Base-by-base conservation (phyloP, 2,329 filamentous ascomycete species). In the Pyrenophora tritici-repentis region DNA sequence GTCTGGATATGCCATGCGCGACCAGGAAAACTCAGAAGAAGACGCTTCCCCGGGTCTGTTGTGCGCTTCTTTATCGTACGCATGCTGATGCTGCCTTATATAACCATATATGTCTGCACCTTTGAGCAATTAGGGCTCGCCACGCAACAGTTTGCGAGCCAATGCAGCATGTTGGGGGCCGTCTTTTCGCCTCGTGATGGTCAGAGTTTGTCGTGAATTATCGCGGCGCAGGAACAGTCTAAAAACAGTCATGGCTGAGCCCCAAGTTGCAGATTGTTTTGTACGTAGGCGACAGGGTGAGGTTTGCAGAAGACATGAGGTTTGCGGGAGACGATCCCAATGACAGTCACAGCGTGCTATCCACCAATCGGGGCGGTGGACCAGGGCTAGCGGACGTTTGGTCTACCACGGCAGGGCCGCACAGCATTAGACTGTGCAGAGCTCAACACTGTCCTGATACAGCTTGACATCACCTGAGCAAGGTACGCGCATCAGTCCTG, bases 321-420 rank as follows among this genome's bases (percentile, higher is more conserved):
- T 62, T 41, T 47, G 36, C 13, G 39, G 22, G 36, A 43, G 32
- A 36, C 35, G 20, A 44, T 43, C 42, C 22, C 41, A 24, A 41
- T 46, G 47, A 44, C 22, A 52, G 16, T 51, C 42, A 45, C 52
- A 39, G 36, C 41, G 31, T 38, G 26, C 16, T n/a, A 29, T 50
- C 16, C 16, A 18, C 61, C 56, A 61, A 60, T 63, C 44, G 50
- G 24, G 49, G 13, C 10, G 24, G 31, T 20, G 33, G 40, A 14
- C 40, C 40, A 47, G 37, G 47, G 20, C 42, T 56, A 53, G 47
- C 33, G 37, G 31, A 50, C 41, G 22, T 50, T 47, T 41, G 18
- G 14, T 40, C 32, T 38, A 39, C 32, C 56, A 61, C 50, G 10
- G 37, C 56, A 56, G 49, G 14, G 26, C 46, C 31, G 39, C 43